Conservation (phyloP, 345 rosid species). For the Euphorbia pulcherrima region DNA sequence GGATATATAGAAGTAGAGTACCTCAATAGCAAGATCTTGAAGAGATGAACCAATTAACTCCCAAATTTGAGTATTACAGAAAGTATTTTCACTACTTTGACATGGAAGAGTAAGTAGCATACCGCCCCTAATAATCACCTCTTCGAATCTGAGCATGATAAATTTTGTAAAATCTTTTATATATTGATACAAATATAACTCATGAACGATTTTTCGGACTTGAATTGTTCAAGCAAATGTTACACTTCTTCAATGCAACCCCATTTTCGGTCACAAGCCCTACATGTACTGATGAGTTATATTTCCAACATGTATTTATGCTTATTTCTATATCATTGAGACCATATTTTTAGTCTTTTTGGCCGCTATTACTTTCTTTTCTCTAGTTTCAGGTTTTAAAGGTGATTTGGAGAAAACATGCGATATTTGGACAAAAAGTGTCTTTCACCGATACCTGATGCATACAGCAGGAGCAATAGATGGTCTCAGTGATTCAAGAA, state of each 20-base stretch:
- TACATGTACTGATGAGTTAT: too few species aligned
- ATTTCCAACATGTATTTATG: too few species aligned
- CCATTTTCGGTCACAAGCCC: slow-evolving; percentile 4
- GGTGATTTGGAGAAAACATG: too few species aligned
- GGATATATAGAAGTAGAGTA: too few species aligned
- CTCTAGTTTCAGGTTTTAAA: too few species aligned
- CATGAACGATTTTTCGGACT: not conserved
- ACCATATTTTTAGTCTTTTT: too few species aligned
- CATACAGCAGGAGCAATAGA: too few species aligned
- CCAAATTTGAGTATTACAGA: not conserved
- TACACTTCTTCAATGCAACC: slow-evolving; percentile 1
- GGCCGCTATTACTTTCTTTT: too few species aligned
- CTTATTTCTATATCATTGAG: too few species aligned
- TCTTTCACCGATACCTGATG: too few species aligned
- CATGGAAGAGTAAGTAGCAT: not conserved
- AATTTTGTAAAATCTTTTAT: not conserved
- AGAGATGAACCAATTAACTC: not conserved
- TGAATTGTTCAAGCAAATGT: not conserved
- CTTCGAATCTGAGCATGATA: not conserved
- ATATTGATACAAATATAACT: slow-evolving; percentile 7
- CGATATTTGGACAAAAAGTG: too few species aligned
- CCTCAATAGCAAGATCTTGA: slow-evolving; percentile 1
- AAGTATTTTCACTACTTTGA: not conserved
- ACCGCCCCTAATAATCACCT: not conserved
- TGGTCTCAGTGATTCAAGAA: too few species aligned